Evolutionary conservation across 177 flowering plant genomes (phyloP), one percentile per base, ranked within the genome.

Genomic region (Viscum album): DNA sequence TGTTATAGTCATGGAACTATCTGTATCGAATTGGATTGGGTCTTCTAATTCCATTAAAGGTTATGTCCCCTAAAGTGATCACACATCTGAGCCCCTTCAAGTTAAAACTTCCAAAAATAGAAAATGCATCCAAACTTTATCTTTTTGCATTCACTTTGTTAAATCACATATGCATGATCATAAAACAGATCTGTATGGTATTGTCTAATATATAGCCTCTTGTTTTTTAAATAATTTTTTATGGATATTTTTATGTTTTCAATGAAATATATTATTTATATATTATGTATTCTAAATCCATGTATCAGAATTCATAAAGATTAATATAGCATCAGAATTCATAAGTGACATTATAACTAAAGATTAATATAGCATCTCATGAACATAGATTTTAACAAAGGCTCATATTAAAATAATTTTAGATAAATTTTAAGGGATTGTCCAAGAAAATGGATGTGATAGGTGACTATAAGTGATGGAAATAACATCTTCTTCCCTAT

Each of bases 31-130:
- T 54, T 89, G 92, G 88, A 56, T 82, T 66, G 97, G 97, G 33
- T 88, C 96, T 0, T 80, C 92, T 0, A 80, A 86, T 86, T 93
- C 99, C 3, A 86, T 94, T 72, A 96, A 94, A 72, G 99, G 99
- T 26, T 92, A 89, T 80, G 92, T 89, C 65, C 97, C 99, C 2
- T 71, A 72, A 67, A 72, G 67, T 30, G 82, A 87, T 63, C 66
- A 39, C 1, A 73, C 41, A n/a, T 26, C 64, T 19, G 73, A 72
- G 39, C 64, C 73, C 39, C 60, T 37, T 4, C 41, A 47, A 50
- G 30, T 59, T 0, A 75, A 76, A 61, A 69, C 71, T 31, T 31
- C 0, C 15, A 72, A 71, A 64, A 74, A 79, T 81, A 88, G 92
- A 82, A 72, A 36, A 61, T 21, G 19, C 34, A 26, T 59, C 29